A percentile compares a stretch with the other conserved stretches of the same genome.
Evolutionary conservation across 805 yeast species (phyloP).

Genomic region (Ogataea paraovalis): DNA sequence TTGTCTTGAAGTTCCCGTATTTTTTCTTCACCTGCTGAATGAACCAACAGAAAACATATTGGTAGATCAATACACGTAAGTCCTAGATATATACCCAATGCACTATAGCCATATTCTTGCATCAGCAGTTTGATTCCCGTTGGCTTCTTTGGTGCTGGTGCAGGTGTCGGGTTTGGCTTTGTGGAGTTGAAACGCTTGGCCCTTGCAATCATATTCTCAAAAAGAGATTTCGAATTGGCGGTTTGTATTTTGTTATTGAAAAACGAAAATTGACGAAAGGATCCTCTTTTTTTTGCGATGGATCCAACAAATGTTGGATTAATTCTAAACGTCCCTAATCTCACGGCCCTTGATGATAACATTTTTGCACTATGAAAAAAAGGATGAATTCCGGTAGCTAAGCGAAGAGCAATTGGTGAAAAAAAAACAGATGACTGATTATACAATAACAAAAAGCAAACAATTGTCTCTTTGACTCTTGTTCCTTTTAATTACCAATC

Average conservation of each 20-base stretch:
- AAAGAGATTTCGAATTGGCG: neutral
- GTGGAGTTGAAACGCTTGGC: slow-evolving; percentile 19
- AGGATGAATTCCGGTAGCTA: neutral
- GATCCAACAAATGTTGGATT: neutral
- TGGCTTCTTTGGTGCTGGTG: slow-evolving; percentile 27
- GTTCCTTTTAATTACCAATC: too few species aligned
- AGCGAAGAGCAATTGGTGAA: too few species aligned
- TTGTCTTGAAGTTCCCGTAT: slow-evolving; percentile 64
- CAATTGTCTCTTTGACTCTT: too few species aligned
- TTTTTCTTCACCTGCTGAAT: slow-evolving; percentile 79
- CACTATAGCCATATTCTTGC: slow-evolving; percentile 88
- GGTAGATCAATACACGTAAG: slow-evolving; percentile 79
- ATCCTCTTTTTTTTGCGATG: neutral
- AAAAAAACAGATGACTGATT: too few species aligned
- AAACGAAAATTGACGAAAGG: neutral
- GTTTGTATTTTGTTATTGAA: neutral
- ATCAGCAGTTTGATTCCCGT: slow-evolving; percentile 60
- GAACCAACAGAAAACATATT: slow-evolving; percentile 75
- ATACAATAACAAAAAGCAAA: too few species aligned
- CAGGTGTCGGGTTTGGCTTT: neutral
- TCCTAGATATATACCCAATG: slow-evolving; percentile 77
- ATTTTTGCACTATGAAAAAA: neutral
- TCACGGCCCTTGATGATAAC: neutral
- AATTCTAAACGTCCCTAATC: neutral
- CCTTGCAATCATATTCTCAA: neutral